Conservation (phyloP, 805 yeast species). For the Myxozyma vanderwaltii region DNA sequence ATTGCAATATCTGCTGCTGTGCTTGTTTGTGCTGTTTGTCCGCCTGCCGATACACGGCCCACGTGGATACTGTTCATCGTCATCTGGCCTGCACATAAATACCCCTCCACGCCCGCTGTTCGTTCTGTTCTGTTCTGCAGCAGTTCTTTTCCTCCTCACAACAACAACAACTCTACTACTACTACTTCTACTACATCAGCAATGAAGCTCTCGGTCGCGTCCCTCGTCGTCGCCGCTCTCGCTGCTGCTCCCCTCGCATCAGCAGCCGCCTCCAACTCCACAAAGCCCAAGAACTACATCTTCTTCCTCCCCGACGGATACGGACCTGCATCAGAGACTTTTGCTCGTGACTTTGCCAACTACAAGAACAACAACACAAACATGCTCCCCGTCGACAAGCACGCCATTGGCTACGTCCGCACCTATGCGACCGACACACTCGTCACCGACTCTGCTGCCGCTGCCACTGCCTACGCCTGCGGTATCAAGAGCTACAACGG, state of each 20-base stretch:
- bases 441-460: conserved; percentile 95
- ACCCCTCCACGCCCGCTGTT: background rate
- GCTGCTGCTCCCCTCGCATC: conserved; percentile 2
- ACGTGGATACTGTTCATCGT: background rate
- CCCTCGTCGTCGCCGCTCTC: conserved; percentile 4
- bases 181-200: background rate
- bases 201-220: conserved; percentile 3
- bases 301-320: conserved; percentile 33
- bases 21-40: background rate
- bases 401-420: conserved; percentile 78
- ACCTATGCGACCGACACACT: conserved; percentile 76
- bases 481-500: conserved; percentile 83
- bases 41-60: background rate
- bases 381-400: conserved; percentile 54
- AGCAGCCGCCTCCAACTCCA: background rate
- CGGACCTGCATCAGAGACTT: conserved; percentile 36
- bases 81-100: no score
- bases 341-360: conserved; percentile 31
- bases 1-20: background rate
- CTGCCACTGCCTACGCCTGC: conserved; percentile 92
- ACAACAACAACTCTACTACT: background rate
- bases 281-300: conserved; percentile 27
- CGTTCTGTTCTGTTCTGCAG: background rate
- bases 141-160: background rate
- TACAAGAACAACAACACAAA: conserved; percentile 20